These are phyloP conservation scores for Mortierella antarctica DNA, from an alignment of 192 early-diverging fungal species.

Conservation along the genomic window DNA sequence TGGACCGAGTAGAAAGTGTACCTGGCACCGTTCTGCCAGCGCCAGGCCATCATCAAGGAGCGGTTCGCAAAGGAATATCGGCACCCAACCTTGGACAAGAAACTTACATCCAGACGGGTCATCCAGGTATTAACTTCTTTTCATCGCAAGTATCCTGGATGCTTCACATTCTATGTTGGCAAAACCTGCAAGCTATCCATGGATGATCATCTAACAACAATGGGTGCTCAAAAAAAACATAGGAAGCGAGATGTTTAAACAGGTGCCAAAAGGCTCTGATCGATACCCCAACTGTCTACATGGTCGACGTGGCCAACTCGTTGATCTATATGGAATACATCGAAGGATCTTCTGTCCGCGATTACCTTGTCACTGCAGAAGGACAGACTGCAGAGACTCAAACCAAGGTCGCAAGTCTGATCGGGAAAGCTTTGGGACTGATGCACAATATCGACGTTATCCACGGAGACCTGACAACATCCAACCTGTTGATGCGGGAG, in stretches of 20 bases:
- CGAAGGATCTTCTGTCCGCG: constrained; percentile 80
- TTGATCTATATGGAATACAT: constrained; percentile 95
- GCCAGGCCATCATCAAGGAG: constrained; percentile 85
- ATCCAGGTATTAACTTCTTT: constrained; percentile 60
- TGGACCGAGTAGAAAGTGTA: constrained; percentile 74
- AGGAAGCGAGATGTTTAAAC: constrained; percentile 87
- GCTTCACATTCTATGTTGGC: not conserved
- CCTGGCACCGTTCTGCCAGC: constrained; percentile 68
- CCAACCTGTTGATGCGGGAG: constrained; percentile 85
- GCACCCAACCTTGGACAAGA: constrained; percentile 89
- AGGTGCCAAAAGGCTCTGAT: constrained; percentile 78
- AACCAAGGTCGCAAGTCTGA: constrained; percentile 59
- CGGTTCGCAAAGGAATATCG: constrained; percentile 94
- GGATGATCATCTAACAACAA: not conserved
- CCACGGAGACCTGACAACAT: constrained; percentile 98
- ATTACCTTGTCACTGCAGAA: constrained; percentile 62
- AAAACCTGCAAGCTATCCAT: not conserved
- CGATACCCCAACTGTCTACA: constrained; percentile 84
- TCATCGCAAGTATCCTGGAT: not conserved
- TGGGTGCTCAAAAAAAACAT: not conserved
- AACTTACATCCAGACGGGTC: constrained; percentile 80
- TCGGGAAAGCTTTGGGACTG: constrained; percentile 74
- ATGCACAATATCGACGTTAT: constrained; percentile 91
- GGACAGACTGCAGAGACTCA: constrained; percentile 13
- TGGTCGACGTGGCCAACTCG: constrained; percentile 75